Percentiles rank a stretch among this genome's conserved stretches.
These are phyloP conservation scores for Ogataea haglerorum DNA, from an alignment of 805 yeast species.

Conservation along the genomic window DNA sequence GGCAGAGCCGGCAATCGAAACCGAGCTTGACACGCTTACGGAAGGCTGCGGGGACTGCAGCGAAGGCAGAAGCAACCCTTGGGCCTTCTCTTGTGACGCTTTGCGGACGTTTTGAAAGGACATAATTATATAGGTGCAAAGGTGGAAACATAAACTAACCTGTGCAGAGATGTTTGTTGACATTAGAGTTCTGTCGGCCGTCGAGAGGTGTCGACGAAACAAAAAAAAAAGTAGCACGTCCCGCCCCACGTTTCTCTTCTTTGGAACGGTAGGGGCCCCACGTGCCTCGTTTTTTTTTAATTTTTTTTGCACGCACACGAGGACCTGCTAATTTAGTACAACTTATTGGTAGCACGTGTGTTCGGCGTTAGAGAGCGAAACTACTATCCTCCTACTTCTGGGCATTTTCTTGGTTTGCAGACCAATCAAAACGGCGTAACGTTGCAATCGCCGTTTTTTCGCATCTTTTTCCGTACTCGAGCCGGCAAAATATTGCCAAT, in stretches of 20 bases:
- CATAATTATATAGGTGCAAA: slow-evolving; percentile 8
- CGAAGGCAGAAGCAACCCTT: slow-evolving; percentile 22
- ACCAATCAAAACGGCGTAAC: not conserved
- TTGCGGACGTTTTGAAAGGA: slow-evolving; percentile 9
- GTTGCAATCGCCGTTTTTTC: not conserved
- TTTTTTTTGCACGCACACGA: slow-evolving; percentile 13
- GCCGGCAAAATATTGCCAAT: not conserved
- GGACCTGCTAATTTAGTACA: slow-evolving; percentile 11
- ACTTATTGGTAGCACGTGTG: slow-evolving; percentile 8
- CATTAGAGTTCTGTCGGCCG: not conserved
- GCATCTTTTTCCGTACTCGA: not conserved
- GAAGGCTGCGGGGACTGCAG: slow-evolving; percentile 23
- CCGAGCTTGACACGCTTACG: slow-evolving; percentile 19
- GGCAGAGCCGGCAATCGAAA: slow-evolving; percentile 13
- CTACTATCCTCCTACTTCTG: not conserved
- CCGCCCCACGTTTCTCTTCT: not conserved
- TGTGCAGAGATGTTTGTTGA: slow-evolving; percentile 4
- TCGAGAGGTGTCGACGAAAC: slow-evolving; percentile 1
- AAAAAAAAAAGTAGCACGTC: not conserved
- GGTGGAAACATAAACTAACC: slow-evolving; percentile 3
- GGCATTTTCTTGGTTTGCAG: not conserved
- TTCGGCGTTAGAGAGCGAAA: not conserved
- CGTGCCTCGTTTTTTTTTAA: slow-evolving; percentile 5
- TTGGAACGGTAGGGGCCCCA: slow-evolving; percentile 3
- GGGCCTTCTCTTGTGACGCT: slow-evolving; percentile 7